Percentiles rank a stretch among this genome's conserved stretches.
Evolutionary conservation across 352 stramenopile species (phyloP).

Genomic region (Phytophthora litchii): DNA sequence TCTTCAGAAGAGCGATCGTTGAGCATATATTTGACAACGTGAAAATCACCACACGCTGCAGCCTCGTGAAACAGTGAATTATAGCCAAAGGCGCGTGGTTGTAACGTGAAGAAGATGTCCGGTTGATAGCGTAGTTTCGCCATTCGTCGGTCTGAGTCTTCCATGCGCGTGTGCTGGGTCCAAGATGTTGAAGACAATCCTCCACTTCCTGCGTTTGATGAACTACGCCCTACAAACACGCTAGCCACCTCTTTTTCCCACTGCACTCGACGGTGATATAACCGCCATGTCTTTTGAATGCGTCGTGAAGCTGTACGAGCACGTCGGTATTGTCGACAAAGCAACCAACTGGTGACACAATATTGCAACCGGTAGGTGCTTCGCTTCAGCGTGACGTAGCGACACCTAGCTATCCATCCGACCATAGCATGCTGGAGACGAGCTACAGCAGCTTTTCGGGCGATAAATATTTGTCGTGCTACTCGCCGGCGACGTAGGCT

Average conservation of each 20-base stretch:
- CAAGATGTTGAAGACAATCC: slow-evolving; percentile 27
- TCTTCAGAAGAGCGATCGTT: slow-evolving; percentile 28
- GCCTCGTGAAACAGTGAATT: slow-evolving; percentile 80
- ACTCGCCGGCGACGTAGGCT: slow-evolving; percentile 47
- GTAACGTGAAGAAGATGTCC: slow-evolving; percentile 56
- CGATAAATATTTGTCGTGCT: slow-evolving; percentile 26
- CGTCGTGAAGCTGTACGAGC: slow-evolving; percentile 29
- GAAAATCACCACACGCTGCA: slow-evolving; percentile 67
- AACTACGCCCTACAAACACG: slow-evolving; percentile 45
- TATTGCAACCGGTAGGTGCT: slow-evolving; percentile 50
- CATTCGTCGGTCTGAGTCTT: slow-evolving; percentile 72
- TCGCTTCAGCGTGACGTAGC: slow-evolving; percentile 43
- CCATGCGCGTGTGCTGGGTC: slow-evolving; percentile 65
- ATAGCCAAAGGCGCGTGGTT: slow-evolving; percentile 54
- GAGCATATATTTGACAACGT: slow-evolving; percentile 83
- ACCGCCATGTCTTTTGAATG: slow-evolving; percentile 54
- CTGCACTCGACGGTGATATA: slow-evolving; percentile 36
- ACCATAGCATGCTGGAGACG: slow-evolving; percentile 56
- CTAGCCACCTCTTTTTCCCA: slow-evolving; percentile 58
- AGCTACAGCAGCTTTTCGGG: slow-evolving; percentile 38
- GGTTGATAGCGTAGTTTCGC: slow-evolving; percentile 53
- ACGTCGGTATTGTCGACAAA: slow-evolving; percentile 49
- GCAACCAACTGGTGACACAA: slow-evolving; percentile 58
- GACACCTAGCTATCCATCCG: slow-evolving; percentile 52
- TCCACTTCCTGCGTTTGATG: slow-evolving; percentile 16